Conservation (phyloP, 2,329 filamentous ascomycete species). For the Fusarium sp. region DNA sequence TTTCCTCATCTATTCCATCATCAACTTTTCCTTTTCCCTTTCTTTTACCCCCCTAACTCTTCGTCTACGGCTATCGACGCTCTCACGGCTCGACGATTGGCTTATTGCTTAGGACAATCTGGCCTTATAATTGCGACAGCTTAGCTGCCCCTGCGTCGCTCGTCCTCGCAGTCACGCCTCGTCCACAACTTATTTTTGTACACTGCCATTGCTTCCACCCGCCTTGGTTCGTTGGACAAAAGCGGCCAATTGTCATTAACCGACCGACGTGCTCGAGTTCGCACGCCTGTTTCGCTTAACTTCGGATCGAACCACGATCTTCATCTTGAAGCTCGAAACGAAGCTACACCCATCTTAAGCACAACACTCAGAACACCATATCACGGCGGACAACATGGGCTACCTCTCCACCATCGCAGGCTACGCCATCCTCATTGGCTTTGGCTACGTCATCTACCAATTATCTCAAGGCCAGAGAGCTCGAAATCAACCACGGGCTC, state of each 20-base stretch:
- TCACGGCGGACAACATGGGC: constrained; percentile 52
- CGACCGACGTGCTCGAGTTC: constrained; percentile 5
- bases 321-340: constrained; percentile 17
- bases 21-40: constrained; percentile 5
- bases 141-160: constrained; percentile 28
- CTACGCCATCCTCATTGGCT: constrained; percentile 52
- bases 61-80: constrained; percentile 16
- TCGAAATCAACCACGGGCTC: constrained; percentile 47
- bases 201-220: constrained; percentile 12
- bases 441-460: constrained; percentile 53
- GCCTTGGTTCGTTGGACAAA: constrained; percentile 5
- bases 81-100: constrained; percentile 33
- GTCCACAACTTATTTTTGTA: constrained; percentile 6
- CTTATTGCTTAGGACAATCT: constrained; percentile 48
- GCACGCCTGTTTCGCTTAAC: constrained; percentile 12
- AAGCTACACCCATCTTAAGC: constrained; percentile 25
- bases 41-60: constrained; percentile 1
- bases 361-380: constrained; percentile 22
- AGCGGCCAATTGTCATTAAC: constrained; percentile 8
- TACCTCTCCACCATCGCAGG: constrained; percentile 53
- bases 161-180: constrained; percentile 23
- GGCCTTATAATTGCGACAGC: constrained; percentile 48
- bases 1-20: constrained; percentile 36
- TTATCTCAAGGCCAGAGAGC: constrained; percentile 50
- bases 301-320: constrained; percentile 15